These are phyloP conservation scores for Afroboletus lepidellus DNA, from an alignment of 1,284 basidiomycete genomes.

Conservation along the genomic window DNA sequence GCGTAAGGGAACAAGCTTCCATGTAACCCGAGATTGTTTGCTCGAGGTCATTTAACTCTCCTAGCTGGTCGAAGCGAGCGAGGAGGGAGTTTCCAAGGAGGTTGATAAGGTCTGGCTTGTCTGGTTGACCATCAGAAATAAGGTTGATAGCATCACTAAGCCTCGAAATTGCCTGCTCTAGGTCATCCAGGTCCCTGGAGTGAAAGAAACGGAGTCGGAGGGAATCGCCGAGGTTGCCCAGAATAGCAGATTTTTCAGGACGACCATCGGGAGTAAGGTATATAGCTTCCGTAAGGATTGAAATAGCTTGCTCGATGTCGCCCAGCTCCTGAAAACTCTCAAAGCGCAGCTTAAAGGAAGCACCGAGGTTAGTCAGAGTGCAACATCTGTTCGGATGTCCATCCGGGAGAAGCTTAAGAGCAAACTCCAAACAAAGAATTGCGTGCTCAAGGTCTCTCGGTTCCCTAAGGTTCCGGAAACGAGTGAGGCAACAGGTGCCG, in stretches of 20 bases:
- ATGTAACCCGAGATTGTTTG: not conserved
- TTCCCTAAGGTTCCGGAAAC: not conserved
- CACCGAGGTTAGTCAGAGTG: not conserved
- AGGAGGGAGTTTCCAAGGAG: not conserved
- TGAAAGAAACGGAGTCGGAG: not conserved
- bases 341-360: not conserved
- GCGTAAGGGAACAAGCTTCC: not conserved
- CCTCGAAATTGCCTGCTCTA: not conserved
- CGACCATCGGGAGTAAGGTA: not conserved
- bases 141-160: not conserved
- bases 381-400: not conserved
- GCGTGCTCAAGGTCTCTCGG: not conserved
- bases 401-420: not conserved
- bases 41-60: not conserved
- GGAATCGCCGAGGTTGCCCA: not conserved
- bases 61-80: conserved; percentile 4
- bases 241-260: not conserved
- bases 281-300: not conserved
- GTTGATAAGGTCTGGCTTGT: not conserved
- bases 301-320: not conserved
- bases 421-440: not conserved
- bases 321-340: not conserved
- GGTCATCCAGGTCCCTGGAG: not conserved
- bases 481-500: not conserved
- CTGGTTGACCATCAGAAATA: not conserved